Evolutionary conservation across 1,284 basidiomycete genomes (phyloP), one percentile per base, ranked within the genome.

Genomic region (Ceratobasidium sp.): DNA sequence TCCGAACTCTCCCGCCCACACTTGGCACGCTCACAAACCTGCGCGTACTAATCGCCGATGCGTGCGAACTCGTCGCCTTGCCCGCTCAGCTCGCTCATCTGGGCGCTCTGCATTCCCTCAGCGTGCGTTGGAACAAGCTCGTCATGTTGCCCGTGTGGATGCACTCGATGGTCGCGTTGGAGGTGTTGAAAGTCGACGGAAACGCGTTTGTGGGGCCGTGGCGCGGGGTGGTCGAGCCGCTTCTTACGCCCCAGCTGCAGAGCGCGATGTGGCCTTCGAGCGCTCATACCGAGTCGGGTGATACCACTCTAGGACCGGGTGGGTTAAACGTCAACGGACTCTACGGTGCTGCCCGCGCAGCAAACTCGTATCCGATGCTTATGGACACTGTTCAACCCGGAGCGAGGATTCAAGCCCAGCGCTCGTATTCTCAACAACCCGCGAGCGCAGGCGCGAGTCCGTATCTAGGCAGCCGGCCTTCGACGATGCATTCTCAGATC

Each of bases 151-250:
- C 97, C 3, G 92, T 94, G 80, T 99, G 98, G 97, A 88, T 99
- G 60, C 95, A 95, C 84, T 90, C 94, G 46, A 89, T 99, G 44
- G 89, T 91, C 23, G 90, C 91, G 55, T 89, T 99, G 67, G 95
- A 97, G 84, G 93, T 93, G 4, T 88, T 99, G 2, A 93, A 94
- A 80, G 91, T 99, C 42, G 97, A 99, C 82, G 94, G 93, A 44
- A 99, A 99, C 84, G 94, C 95, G 9, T 98, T 99, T 86, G 92
- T 95, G 80, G 93, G 94, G 3, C 94, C 96, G 2, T 98, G 97
- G 96, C 91, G 92, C 83, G 92, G 93, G 44, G 89, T 99, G 76
- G 92, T 98, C 39, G 93, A 94, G 78, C 96, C 96, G 3, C 85
- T 95, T 64, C 86, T 94, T 26, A 88, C 91, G 13, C 23, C 77